Base-by-base conservation (phyloP, 1,284 basidiomycete genomes). In the Trichosporon faecale region DNA sequence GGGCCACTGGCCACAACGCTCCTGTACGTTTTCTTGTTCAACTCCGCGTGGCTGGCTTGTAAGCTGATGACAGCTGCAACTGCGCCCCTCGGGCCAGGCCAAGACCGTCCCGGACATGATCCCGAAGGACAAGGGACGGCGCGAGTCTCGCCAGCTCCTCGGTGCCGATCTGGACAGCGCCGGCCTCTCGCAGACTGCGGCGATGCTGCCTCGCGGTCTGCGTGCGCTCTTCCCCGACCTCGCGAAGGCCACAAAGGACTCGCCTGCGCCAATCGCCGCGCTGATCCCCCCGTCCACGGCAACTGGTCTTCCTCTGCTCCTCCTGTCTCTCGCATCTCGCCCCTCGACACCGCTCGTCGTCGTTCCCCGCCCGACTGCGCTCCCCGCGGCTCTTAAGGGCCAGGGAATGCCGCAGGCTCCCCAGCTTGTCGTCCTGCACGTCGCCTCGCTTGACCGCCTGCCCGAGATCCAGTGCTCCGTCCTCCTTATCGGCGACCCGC, bases 1-100 rank as follows among this genome's bases (percentile, higher is more conserved):
- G 80, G 75, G 83, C 81, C 4, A 84, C 83, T 3, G 82, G 83
- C 1, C 81, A 83, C 66, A 82, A 80, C 6, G 75, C 81, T 12
- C 82, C 82, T 23, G 83, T 84, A 64, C 71, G 81, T 75, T 25
- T 33, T 23, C 18, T 11, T 35, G 12, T 9, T 18, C 31, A 33
- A 23, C 31, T 25, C 21, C 12, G n/a, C 33, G 18, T 12, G 31
- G 37, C 31, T 16, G 14, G 7, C 7, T 2, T 9, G 2, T 12
- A 3, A 55, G 18, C 66, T 66, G 35, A 65, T 65, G 2, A 6
- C 60, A 83, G 81, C 75, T 84, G 60, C 75, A 79, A 1, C 78
- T 82, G 18, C 74, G 82, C 49, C 83, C 83, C 3, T 76, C 81
- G 1, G 79, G 74, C 65, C 68, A 75, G 40, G 72, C 82, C 52